These are phyloP conservation scores for Rheum nobile DNA, from an alignment of 148 eudicot species.

Conservation along the genomic window DNA sequence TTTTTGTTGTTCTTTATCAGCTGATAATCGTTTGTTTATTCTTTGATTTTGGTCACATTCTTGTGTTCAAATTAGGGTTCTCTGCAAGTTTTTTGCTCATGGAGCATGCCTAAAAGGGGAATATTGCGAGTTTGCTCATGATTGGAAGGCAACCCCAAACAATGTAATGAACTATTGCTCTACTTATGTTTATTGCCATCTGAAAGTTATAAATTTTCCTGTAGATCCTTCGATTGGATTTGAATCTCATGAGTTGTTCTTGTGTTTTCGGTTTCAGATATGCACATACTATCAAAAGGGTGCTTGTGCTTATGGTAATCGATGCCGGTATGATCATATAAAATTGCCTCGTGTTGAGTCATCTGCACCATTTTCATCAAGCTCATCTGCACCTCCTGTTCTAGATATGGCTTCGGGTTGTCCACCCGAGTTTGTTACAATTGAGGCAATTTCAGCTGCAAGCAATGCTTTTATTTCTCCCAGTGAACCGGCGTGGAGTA, in stretches of 20 bases:
- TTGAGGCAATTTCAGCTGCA: not conserved
- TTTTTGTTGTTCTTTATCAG: not conserved
- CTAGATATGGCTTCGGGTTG: constrained; percentile 3
- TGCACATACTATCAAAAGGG: constrained; percentile 95
- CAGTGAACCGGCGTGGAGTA: constrained; percentile 2
- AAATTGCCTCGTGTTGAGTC: constrained; percentile 37
- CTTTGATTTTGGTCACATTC: not conserved
- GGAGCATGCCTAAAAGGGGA: constrained; percentile 97
- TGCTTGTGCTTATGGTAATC: constrained; percentile 69
- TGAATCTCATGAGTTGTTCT: not conserved
- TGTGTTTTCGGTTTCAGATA: constrained; percentile 26
- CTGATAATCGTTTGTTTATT: not conserved
- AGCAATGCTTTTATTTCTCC: not conserved
- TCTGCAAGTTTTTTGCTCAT: constrained; percentile 88
- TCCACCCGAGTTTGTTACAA: constrained; percentile 12
- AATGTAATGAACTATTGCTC: constrained; percentile 34
- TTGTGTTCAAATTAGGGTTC: constrained; percentile 34
- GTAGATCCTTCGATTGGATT: not conserved
- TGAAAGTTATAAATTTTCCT: not conserved
- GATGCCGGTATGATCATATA: constrained; percentile 94
- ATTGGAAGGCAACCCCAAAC: constrained; percentile 71
- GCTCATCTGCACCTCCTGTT: constrained; percentile 15
- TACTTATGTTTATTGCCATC: not conserved
- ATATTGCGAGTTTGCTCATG: constrained; percentile 87
- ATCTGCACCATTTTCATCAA: constrained; percentile 55